Conservation (phyloP, 1,284 basidiomycete genomes). For the Grifola frondosa region DNA sequence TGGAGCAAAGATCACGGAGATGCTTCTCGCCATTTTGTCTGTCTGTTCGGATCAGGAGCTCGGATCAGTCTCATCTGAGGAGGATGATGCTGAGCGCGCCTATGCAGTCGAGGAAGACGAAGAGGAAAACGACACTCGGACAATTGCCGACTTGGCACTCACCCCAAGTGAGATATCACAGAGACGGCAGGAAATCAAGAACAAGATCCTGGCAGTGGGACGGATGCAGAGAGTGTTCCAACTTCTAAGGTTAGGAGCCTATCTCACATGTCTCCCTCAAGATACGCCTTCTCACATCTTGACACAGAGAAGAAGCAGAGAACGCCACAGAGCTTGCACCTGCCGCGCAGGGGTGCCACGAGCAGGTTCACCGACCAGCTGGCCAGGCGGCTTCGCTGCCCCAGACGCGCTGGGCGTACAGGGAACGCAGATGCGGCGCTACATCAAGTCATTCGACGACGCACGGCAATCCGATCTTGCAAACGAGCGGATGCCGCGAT, state of each 20-base stretch:
- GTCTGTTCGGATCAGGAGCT: constrained; percentile 96
- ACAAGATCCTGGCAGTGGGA: constrained; percentile 93
- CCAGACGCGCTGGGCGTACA: constrained; percentile 58
- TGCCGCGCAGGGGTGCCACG: constrained; percentile 30
- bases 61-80: constrained; percentile 51
- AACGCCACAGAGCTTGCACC: constrained; percentile 79
- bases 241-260: constrained; percentile 66
- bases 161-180: constrained; percentile 42
- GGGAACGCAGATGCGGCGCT: constrained; percentile 67
- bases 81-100: constrained; percentile 33
- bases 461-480: constrained; percentile 92
- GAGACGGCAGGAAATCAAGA: constrained; percentile 85
- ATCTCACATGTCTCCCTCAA: constrained; percentile 1
- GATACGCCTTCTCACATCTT: constrained; percentile 1
- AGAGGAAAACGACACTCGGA: constrained; percentile 39
- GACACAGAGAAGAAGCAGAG: constrained; percentile 87
- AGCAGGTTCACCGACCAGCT: constrained; percentile 44
- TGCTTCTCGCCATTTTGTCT: constrained; percentile 93
- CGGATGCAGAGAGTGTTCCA: constrained; percentile 91
- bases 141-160: constrained; percentile 34
- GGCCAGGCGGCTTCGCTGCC: constrained; percentile 40
- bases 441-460: constrained; percentile 89
- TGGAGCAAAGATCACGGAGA: constrained; percentile 95
- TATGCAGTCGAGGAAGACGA: constrained; percentile 17
- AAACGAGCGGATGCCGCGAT: constrained; percentile 88